phyloP scores from a whole-genome alignment of 2,329 filamentous ascomycete species.

The Ceratocystis destructans region DNA sequence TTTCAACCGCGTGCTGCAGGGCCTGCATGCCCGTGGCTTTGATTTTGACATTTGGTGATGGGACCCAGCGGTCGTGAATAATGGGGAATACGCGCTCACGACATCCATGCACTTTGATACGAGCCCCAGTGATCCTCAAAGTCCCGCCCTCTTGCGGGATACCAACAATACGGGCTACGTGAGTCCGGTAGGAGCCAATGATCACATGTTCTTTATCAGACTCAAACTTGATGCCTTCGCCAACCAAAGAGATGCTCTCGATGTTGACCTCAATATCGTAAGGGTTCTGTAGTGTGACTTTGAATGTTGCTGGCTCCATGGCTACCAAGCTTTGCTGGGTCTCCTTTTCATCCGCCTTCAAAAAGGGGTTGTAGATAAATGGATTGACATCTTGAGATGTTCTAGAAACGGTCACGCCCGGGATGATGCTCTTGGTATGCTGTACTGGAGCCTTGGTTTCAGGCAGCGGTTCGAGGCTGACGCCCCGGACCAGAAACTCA shows the following conservation, averaged over 20 bases:
- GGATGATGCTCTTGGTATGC: constrained; percentile 44
- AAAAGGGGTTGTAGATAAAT: constrained; percentile 90
- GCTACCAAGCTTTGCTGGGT: constrained; percentile 61
- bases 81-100: constrained; percentile 72
- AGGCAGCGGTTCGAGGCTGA: constrained; percentile 54
- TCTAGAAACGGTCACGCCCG: constrained; percentile 36
- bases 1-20: constrained; percentile 34
- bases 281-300: constrained; percentile 78
- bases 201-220: constrained; percentile 49
- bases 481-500: constrained; percentile 72
- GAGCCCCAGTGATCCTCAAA: constrained; percentile 62
- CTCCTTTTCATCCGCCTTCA: constrained; percentile 44
- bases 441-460: constrained; percentile 49
- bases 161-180: constrained; percentile 59
- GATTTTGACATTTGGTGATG: constrained; percentile 54
- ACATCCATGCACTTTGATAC: constrained; percentile 69
- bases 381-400: constrained; percentile 57
- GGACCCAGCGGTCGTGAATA: constrained; percentile 62
- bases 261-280: constrained; percentile 88
- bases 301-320: constrained; percentile 63
- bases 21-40: constrained; percentile 58
- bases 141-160: constrained; percentile 52
- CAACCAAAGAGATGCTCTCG: constrained; percentile 62
- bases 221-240: constrained; percentile 59
- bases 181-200: constrained; percentile 70